These are phyloP conservation scores for Clavulina sp. DNA, from an alignment of 768 basidiomycete genomes.

Conservation along the genomic window DNA sequence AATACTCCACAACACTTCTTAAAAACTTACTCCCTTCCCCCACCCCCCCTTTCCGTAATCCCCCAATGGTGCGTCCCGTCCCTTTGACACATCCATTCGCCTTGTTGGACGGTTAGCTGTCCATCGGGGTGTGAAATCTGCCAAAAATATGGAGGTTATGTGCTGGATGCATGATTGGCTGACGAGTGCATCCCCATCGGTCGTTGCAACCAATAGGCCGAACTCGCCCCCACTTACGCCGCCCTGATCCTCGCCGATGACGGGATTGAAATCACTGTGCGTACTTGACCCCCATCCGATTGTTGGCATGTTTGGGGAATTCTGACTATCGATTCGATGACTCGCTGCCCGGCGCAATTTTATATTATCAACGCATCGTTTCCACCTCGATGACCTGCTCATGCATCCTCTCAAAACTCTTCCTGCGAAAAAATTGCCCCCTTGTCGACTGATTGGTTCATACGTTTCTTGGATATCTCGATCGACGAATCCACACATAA, in stretches of 20 bases:
- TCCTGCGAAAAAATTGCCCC: too few relatives aligned
- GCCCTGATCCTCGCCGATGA: slow-evolving; percentile 98
- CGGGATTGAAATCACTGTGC: slow-evolving; percentile 87
- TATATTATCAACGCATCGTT: too few relatives aligned
- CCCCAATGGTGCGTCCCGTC: background rate
- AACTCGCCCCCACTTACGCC: slow-evolving; percentile 91
- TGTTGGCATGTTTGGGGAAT: background rate
- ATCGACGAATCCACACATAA: background rate
- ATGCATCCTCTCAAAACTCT: too few relatives aligned
- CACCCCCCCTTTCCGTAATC: too few relatives aligned
- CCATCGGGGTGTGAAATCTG: background rate
- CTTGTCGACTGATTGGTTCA: too few relatives aligned
- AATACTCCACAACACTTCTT: too few relatives aligned
- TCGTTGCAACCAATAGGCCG: slow-evolving; percentile 32
- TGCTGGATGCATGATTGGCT: background rate
- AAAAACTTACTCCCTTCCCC: too few relatives aligned
- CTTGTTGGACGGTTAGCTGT: background rate
- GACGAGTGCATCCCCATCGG: background rate
- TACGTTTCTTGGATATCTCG: background rate
- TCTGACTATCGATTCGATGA: background rate
- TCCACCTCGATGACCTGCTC: too few relatives aligned
- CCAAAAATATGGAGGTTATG: background rate
- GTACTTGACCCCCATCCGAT: slow-evolving; percentile 19
- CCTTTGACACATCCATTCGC: background rate
- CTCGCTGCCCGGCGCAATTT: too few relatives aligned